Evolutionary conservation across 352 stramenopile species (phyloP), one percentile per base, ranked within the genome.

Genomic region (Peronospora destructor): DNA sequence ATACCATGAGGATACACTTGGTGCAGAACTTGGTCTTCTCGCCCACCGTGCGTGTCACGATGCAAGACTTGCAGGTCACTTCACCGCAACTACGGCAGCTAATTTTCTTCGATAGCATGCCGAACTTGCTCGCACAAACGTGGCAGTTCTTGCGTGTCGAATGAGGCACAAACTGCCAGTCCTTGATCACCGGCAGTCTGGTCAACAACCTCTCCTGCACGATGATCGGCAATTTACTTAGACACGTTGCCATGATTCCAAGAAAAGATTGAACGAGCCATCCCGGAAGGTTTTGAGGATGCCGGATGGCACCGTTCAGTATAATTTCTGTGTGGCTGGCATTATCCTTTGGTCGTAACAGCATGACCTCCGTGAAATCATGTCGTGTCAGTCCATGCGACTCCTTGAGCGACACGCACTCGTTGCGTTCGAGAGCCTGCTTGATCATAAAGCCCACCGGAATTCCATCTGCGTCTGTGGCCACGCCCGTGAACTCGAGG

Each of bases 41-140:
- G 12, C 62, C 66, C 25, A 73, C 66, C 10, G 51, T 65, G 0
- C 73, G 76, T 19, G 56, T 74, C 37, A 87, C 74, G 19, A 85
- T 65, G 59, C 79, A 90, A 33, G 76, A 82, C 64, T 80, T 87
- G 58, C 80, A 91, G 2, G 79, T 63, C 28, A 91, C 74, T 56
- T 91, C 80, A 29, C 80, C 80, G 33, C 80, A 91, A 21, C 73
- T 66, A 39, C 74, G 75, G 51, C 80, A 91, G 58, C 87, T 72
- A 52, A 60, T 52, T 56, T 91, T 91, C 67, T 86, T 88, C 23
- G 68, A 71, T n/a, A 88, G 49, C 49, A 88, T 68, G 10, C 59
- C 63, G 40, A 91, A 91, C 45, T 74, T 74, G 44, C 53, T 66
- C 7, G 68, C 39, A 35, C 80, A 91, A 34, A 87, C 73, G 35